Percentiles rank a stretch among this genome's conserved stretches.
These are phyloP conservation scores for Dipteronia sinensis DNA, from an alignment of 345 rosid species.

Conservation along the genomic window DNA sequence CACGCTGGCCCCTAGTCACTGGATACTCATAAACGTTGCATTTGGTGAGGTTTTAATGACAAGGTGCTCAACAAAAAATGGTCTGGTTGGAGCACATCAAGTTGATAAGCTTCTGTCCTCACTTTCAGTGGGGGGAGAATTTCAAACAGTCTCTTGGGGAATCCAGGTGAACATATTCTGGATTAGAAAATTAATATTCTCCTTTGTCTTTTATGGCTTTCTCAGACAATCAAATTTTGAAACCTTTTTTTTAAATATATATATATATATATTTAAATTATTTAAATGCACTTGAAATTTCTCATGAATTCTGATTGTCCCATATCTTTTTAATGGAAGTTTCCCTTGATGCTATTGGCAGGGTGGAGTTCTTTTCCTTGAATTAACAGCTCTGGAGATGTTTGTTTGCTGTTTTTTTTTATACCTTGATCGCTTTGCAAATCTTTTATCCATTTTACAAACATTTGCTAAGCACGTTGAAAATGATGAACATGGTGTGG, in stretches of 20 bases:
- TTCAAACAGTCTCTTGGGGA: constrained; percentile 51
- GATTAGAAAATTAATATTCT: constrained; percentile 17
- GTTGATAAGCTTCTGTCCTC: constrained; percentile 56
- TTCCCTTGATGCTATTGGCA: constrained; percentile 50
- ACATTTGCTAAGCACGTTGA: constrained; percentile 32
- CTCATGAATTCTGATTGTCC: constrained; percentile 5
- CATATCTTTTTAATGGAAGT: constrained; percentile 22
- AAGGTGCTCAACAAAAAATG: constrained; percentile 53
- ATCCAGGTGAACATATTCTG: constrained; percentile 55
- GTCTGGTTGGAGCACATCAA: constrained; percentile 49
- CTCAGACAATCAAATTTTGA: neutral
- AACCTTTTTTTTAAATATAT: neutral
- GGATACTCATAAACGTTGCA: constrained; percentile 51
- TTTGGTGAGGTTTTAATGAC: constrained; percentile 52
- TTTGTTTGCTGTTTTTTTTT: constrained; percentile 46
- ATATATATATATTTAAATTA: too few species aligned
- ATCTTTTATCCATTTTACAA: constrained; percentile 37
- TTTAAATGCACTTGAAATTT: neutral
- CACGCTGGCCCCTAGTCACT: constrained; percentile 34
- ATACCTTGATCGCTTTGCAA: constrained; percentile 37
- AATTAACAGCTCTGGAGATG: constrained; percentile 53
- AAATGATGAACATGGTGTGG: constrained; percentile 34
- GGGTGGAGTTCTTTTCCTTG: constrained; percentile 80
- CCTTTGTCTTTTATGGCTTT: constrained; percentile 11
- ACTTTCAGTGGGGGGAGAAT: constrained; percentile 57